Conservation (phyloP, 495 filamentous ascomycete genomes). For the Penicillium flavigenum region DNA sequence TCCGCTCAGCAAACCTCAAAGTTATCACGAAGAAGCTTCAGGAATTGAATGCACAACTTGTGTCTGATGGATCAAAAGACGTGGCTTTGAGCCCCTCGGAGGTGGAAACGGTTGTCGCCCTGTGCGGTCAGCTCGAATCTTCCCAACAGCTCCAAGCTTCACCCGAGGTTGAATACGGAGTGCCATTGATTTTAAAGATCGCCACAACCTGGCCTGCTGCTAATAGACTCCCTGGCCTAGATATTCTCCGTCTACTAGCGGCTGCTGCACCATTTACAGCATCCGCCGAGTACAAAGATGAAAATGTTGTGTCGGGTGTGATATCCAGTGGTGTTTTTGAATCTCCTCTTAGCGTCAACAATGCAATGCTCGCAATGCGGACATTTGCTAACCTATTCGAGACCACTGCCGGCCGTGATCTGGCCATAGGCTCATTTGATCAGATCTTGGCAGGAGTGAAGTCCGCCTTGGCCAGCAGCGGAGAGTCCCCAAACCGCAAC, state of each 20-base stretch:
- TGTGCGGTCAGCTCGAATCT: slow-evolving; percentile 59
- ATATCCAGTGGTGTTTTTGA: slow-evolving; percentile 57
- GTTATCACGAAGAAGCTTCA: slow-evolving; percentile 71
- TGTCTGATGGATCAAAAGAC: slow-evolving; percentile 68
- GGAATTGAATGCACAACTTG: slow-evolving; percentile 66
- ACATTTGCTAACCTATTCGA: slow-evolving; percentile 85
- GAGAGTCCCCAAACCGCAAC: slow-evolving; percentile 66
- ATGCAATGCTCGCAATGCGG: slow-evolving; percentile 81
- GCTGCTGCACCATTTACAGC: slow-evolving; percentile 62
- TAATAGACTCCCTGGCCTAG: slow-evolving; percentile 78
- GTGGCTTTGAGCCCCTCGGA: slow-evolving; percentile 71
- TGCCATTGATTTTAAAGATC: slow-evolving; percentile 64
- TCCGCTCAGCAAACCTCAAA: slow-evolving; percentile 57
- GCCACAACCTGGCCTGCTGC: slow-evolving; percentile 73
- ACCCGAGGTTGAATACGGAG: slow-evolving; percentile 40
- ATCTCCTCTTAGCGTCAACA: slow-evolving; percentile 60
- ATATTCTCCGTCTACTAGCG: slow-evolving; percentile 77
- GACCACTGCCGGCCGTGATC: slow-evolving; percentile 64
- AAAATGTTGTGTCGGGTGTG: slow-evolving; percentile 48
- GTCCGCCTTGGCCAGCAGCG: slow-evolving; percentile 42
- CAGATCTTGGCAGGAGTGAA: slow-evolving; percentile 53
- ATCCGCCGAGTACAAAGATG: slow-evolving; percentile 55
- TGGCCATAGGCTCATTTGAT: slow-evolving; percentile 60
- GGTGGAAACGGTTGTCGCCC: slow-evolving; percentile 52
- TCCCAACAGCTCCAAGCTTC: slow-evolving; percentile 37